These are phyloP conservation scores for Ophiostoma himal-ulmi DNA, from an alignment of 2,329 filamentous ascomycete genomes.

Conservation along the genomic window DNA sequence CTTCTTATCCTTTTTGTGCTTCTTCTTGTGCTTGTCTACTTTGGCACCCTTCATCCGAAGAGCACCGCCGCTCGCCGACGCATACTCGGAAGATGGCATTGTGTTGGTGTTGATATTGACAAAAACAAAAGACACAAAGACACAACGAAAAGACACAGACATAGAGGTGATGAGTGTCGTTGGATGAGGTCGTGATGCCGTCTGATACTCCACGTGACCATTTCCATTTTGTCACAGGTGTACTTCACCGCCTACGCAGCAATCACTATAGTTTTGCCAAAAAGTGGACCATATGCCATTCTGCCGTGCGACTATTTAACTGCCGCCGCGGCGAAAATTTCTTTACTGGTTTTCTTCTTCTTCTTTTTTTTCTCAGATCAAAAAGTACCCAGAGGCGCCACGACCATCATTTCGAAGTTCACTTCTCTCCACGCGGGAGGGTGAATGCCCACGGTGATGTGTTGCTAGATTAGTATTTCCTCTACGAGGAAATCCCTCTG, in stretches of 20 bases:
- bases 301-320: constrained; percentile 14
- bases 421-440: constrained; percentile 24
- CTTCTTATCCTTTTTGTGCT: constrained; percentile 25
- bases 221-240: neutral
- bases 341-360: constrained; percentile 29
- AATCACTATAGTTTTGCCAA: neutral
- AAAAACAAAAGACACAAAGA: neutral
- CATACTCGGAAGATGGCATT: constrained; percentile 74
- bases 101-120: neutral
- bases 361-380: constrained; percentile 50
- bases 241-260: constrained; percentile 1
- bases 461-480: constrained; percentile 49
- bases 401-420: constrained; percentile 52
- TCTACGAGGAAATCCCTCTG: constrained; percentile 37
- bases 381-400: constrained; percentile 59
- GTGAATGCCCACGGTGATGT: constrained; percentile 47
- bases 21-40: constrained; percentile 56
- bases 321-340: constrained; percentile 18
- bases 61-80: constrained; percentile 59
- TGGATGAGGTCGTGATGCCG: neutral
- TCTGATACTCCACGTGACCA: neutral
- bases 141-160: neutral
- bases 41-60: constrained; percentile 80
- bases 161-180: neutral
- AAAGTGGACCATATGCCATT: neutral